A percentile compares a stretch with the other conserved stretches of the same genome.
phyloP scores from a whole-genome alignment of 2,329 filamentous ascomycete species.

The Penicillium sp. region DNA sequence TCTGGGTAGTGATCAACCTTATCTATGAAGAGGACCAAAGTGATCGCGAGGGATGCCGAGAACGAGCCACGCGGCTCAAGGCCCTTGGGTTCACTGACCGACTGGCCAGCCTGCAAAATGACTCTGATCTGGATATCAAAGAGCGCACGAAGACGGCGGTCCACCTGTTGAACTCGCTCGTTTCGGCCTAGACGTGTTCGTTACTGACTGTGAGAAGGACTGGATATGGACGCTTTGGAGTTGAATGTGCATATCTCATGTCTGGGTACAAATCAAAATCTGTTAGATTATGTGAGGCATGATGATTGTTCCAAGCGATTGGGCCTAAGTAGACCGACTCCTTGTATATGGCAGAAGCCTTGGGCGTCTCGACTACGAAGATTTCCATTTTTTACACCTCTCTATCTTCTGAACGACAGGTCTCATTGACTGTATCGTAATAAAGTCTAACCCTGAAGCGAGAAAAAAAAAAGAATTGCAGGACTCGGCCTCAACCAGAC shows the following conservation, averaged over 20 bases:
- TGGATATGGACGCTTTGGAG: neutral
- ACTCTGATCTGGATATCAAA: slow-evolving; percentile 75
- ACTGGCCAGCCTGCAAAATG: slow-evolving; percentile 62
- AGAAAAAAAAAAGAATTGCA: too few relatives aligned
- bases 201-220: too few relatives aligned
- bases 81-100: slow-evolving; percentile 68
- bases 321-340: too few relatives aligned
- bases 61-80: slow-evolving; percentile 66
- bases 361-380: too few relatives aligned
- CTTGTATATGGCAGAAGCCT: too few relatives aligned
- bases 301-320: neutral
- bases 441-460: too few relatives aligned
- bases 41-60: slow-evolving; percentile 63
- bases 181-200: slow-evolving; percentile 2
- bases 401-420: too few relatives aligned
- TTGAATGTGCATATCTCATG: slow-evolving; percentile 5
- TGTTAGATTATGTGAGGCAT: slow-evolving; percentile 1
- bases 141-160: slow-evolving; percentile 79
- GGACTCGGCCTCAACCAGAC: too few relatives aligned
- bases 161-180: slow-evolving; percentile 59
- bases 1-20: slow-evolving; percentile 82
- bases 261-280: slow-evolving; percentile 2
- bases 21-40: slow-evolving; percentile 73
- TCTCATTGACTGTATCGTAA: too few relatives aligned
- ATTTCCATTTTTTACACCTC: too few relatives aligned